These are phyloP conservation scores for Sanghuangporus sanghuang DNA, from an alignment of 1,284 basidiomycete genomes.

Conservation along the genomic window DNA sequence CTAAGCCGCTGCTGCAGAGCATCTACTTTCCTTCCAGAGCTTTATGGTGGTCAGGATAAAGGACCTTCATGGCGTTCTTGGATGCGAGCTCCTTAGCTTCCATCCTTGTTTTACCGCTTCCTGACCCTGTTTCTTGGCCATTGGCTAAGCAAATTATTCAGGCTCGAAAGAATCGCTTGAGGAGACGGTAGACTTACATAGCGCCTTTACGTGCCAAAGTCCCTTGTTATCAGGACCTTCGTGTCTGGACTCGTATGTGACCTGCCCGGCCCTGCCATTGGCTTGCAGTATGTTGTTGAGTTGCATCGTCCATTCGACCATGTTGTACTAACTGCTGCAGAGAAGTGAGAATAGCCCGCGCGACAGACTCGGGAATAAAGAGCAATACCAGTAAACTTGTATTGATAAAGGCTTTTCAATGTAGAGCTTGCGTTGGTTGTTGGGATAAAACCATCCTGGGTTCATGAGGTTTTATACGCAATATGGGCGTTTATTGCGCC, in stretches of 20 bases:
- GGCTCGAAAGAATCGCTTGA: background rate
- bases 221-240: background rate
- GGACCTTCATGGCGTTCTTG: background rate
- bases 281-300: slow-evolving; percentile 11
- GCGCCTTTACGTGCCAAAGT: background rate
- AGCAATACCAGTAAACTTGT: background rate
- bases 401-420: background rate
- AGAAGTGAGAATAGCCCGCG: background rate
- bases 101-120: background rate
- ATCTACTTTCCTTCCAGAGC: background rate
- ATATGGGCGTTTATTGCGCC: background rate
- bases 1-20: background rate
- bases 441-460: background rate
- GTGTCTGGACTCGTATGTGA: background rate
- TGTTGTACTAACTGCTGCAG: background rate
- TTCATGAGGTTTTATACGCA: background rate
- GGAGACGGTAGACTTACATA: background rate
- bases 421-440: background rate
- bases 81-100: slow-evolving; percentile 4
- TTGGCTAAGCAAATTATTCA: background rate
- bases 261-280: background rate
- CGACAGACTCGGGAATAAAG: background rate
- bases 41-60: background rate
- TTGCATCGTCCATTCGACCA: slow-evolving; percentile 6
- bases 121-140: background rate